phyloP scores from a whole-genome alignment of 2,329 filamentous ascomycete species.

The Trichoderma lentiforme region DNA sequence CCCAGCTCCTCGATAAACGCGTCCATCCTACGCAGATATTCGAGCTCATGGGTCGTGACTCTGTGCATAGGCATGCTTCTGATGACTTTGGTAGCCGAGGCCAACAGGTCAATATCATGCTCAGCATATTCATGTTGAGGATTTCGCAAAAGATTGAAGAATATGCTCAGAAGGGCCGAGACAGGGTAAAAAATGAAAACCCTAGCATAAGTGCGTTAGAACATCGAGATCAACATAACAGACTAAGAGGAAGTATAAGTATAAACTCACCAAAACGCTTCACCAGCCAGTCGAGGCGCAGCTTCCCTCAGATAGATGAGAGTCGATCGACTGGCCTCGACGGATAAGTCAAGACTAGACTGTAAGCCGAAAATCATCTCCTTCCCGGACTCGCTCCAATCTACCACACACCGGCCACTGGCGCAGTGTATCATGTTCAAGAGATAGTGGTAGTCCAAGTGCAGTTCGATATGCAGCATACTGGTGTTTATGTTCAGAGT shows the following conservation, averaged over 20 bases:
- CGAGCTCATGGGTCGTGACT: constrained; percentile 34
- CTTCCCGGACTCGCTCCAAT: constrained; percentile 24
- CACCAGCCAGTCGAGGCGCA: constrained; percentile 40
- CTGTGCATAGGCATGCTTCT: constrained; percentile 34
- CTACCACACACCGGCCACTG: constrained; percentile 46
- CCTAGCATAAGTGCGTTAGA: constrained; percentile 33
- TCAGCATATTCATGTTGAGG: constrained; percentile 42
- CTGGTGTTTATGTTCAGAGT: constrained; percentile 31
- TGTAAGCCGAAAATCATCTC: constrained; percentile 41
- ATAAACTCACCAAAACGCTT: constrained; percentile 44
- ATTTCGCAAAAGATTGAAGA: constrained; percentile 51
- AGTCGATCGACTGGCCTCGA: constrained; percentile 55
- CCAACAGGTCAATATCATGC: constrained; percentile 46
- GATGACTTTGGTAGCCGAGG: constrained; percentile 42
- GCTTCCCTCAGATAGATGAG: constrained; percentile 46
- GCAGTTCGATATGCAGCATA: constrained; percentile 47
- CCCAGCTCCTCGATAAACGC: constrained; percentile 44
- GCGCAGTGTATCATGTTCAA: constrained; percentile 54
- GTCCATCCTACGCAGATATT: constrained; percentile 40
- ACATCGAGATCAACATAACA: not conserved
- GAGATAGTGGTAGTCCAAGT: constrained; percentile 55
- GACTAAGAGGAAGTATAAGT: not conserved
- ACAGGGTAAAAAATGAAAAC: constrained; percentile 56
- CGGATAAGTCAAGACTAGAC: constrained; percentile 51
- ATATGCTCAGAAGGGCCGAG: constrained; percentile 51